Evolutionary conservation across 1,139 yeast genomes (phyloP), one percentile per base, ranked within the genome.

Genomic region (Hemisphaericaspora xylofermentans): DNA sequence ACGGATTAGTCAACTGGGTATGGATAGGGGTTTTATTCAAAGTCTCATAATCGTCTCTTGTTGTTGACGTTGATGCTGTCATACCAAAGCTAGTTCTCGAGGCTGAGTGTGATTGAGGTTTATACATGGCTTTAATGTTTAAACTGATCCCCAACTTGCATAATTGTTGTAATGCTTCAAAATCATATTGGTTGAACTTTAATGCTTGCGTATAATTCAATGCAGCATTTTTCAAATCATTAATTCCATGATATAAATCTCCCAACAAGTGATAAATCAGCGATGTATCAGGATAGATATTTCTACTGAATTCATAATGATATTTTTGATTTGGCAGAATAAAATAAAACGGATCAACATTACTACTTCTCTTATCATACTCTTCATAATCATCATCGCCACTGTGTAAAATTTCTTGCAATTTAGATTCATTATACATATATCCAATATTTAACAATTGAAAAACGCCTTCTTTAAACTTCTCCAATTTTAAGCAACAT

Each of bases 121-220:
- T 77, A 60, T 76, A 86, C 33, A 88, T 74, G 6, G 84, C 68
- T 42, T 78, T 77, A 7, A 82, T 81, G 39, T 79, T 73, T 19
- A 88, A 74, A 46, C 79, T 76, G 19, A 84, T 86, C 10, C 93
- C 91, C 56, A 87, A 67, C 44, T 76, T 75, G 54, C 93, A 82
- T 36, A 93, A 66, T 33, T 83, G 82, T 51, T 85, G 88, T 47
- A 87, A 80, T 0, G 97, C 91, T 56, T 88, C 97, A 76, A 94
- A 89, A 39, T 88, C 74, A 57, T 74, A 88, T 19, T 95, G 96
- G 57, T 93, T 87, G 44, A 74, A 63, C 45, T 79, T 78, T 43
- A 88, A 68, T 0, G 94, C 87, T 49, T 76, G 78, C 0, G 87
- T 76, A 60, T 83, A 87, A 52, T 80, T 76, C 39, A 82, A 66